Conservation (phyloP, 2,329 filamentous ascomycete genomes). For the Xylaria sp. region DNA sequence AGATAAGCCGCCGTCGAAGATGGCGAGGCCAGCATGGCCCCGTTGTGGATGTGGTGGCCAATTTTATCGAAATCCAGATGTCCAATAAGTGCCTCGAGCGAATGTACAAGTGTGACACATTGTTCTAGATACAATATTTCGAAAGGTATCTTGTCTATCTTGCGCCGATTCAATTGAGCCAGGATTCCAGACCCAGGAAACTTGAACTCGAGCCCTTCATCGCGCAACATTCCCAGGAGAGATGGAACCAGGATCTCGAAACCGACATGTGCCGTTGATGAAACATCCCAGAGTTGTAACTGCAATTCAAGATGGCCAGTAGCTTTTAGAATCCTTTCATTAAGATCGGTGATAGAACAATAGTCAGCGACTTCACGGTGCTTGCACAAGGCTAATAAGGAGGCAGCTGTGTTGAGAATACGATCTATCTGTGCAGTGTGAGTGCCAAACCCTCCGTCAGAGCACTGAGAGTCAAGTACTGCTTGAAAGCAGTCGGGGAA, state of each 20-base stretch:
- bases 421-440: slow-evolving; percentile 44
- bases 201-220: neutral
- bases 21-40: slow-evolving; percentile 51
- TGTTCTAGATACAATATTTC: neutral
- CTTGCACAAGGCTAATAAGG: slow-evolving; percentile 34
- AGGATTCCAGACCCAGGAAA: neutral
- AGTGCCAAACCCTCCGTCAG: slow-evolving; percentile 42
- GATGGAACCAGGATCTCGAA: neutral
- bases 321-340: no score
- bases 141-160: neutral
- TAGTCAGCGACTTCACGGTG: neutral
- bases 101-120: slow-evolving; percentile 45
- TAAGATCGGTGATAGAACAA: no score
- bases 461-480: slow-evolving; percentile 40
- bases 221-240: neutral
- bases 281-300: no score
- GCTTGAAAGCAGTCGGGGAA: slow-evolving; percentile 44
- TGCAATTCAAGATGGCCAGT: no score
- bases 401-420: slow-evolving; percentile 49
- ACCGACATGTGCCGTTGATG: neutral
- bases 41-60: slow-evolving; percentile 45
- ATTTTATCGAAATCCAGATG: slow-evolving; percentile 50
- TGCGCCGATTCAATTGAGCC: no score
- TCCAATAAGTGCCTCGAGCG: slow-evolving; percentile 52
- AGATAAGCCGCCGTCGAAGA: slow-evolving; percentile 51